Base-by-base conservation (phyloP, 441 rosid genomes). In the Bruguiera hainesii region DNA sequence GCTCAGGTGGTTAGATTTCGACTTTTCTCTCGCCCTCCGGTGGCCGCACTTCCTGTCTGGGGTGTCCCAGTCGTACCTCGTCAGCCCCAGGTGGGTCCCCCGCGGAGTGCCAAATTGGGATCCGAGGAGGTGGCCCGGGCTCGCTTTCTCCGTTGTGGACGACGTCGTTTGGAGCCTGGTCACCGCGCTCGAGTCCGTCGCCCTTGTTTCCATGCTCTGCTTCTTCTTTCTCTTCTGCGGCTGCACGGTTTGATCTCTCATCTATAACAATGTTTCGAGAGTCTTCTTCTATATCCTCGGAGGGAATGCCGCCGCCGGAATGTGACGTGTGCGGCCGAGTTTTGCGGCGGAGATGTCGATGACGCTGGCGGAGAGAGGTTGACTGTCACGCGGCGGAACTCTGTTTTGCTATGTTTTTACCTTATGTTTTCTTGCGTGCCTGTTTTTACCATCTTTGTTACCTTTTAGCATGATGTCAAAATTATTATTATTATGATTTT, bases 191-290 rank as follows among this genome's bases (percentile, higher is more conserved):
- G 98, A 92, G 77, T 92, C 98, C 0, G 89, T 90, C 62, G 98
- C 96, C 9, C 83, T 93, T 20, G 87, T 93, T 53, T 93, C 98
- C 30, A 88, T 90, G 92, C 77, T 93, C 53, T 79, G 92, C 69
- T 90, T 93, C 85, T 93, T 85, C 85, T 89, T 90, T 74, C 87
- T 93, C 74, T 86, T 89, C 71, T 93, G 87, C 64, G 98, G 98
- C 61, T 90, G 98, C 72, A 90, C 95, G 4, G 64, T 92, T 63
- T 91, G 59, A 53, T n/a, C 15, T 1, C n/a, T 4, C 18, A 0
- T 60, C 6, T 6, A 6, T 2, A 13, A 3, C 48, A 11, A 42
- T 3, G 48, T 42, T 42, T 53, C 26, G 3, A 53, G 57, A 53
- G 57, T 53, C 48, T 13, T 53, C 48, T 42, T 42, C 5, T 42